Evolutionary conservation across 352 stramenopile species (phyloP), one percentile per base, ranked within the genome.

Genomic region (Globisporangium carolinianum): DNA sequence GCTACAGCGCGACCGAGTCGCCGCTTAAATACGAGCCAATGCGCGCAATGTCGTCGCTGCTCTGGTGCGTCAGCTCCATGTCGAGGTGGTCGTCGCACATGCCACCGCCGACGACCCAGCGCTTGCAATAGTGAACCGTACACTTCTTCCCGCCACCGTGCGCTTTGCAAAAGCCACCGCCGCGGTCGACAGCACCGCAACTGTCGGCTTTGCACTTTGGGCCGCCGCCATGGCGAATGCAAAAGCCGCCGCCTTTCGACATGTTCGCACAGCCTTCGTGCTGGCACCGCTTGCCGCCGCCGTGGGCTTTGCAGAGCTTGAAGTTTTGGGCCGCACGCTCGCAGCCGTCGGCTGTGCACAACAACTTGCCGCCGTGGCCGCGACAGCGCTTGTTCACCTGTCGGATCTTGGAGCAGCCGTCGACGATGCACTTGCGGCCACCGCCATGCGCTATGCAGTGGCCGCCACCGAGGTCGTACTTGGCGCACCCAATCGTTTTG

Each of bases 361-460:
- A 62, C 36, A 90, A 66, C 61, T 92, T 93, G 15, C 85, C 85
- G 15, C 85, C 85, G 56, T 95, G 85, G 7, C 82, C 82, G 6
- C 83, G 76, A 54, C 85, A 95, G 32, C 80, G 83, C 53, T 91
- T 93, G 62, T 91, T 91, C 18, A 91, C 79, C 48, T 95, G 85
- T 14, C 81, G 83, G 60, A 89, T 91, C 73, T 95, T 95, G 47
- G 79, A 71, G 37, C 87, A 96, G 12, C 85, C 86, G 32, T 92
- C 83, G 0, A 94, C 60, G 51, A 93, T 67, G 58, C 87, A 96
- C 58, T 91, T 89, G 32, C 83, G 76, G 10, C 86, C 84, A 47
- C 87, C 87, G 4, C 87, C 87, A 14, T 96, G 87, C 0, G 80
- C 77, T 47, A 94, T 95, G 65, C 87, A 96, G 51, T 93, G 83